phyloP scores from a whole-genome alignment of 306 rosid species.

The Sindora glabra region DNA sequence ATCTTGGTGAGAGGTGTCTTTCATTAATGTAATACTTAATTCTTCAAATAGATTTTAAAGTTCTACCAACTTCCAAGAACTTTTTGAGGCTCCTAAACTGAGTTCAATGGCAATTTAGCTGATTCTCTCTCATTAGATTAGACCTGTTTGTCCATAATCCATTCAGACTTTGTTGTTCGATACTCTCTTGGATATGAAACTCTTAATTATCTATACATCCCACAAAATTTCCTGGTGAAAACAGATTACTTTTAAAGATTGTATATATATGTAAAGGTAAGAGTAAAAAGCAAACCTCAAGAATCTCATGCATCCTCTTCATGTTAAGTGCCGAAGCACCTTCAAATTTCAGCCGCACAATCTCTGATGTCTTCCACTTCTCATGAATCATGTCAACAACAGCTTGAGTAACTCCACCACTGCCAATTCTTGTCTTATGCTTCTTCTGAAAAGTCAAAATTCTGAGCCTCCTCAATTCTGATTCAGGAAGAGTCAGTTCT shows the following conservation, averaged over 20 bases:
- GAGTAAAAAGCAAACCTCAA: constrained; percentile 65
- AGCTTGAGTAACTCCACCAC: constrained; percentile 77
- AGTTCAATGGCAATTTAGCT: background rate
- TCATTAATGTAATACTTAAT: background rate
- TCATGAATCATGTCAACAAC: constrained; percentile 87
- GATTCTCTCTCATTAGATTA: too few relatives aligned
- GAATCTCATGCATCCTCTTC: constrained; percentile 90
- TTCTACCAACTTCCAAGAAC: background rate
- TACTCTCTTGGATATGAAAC: background rate
- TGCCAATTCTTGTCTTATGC: constrained; percentile 87
- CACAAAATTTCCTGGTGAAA: background rate
- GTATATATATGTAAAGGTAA: constrained; percentile 6
- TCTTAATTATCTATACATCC: background rate
- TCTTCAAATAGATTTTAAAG: background rate
- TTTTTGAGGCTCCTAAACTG: background rate
- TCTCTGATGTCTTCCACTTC: constrained; percentile 75
- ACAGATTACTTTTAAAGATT: background rate
- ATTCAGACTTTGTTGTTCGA: background rate
- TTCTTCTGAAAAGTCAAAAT: constrained; percentile 79
- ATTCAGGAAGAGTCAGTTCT: constrained; percentile 83
- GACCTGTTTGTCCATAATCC: background rate
- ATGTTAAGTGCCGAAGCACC: constrained; percentile 93
- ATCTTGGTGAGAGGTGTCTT: background rate
- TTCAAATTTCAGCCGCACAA: constrained; percentile 81
- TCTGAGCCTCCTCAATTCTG: constrained; percentile 78